A percentile compares a stretch with the other conserved stretches of the same genome.
Conservation (phyloP, 345 rosid species). For the Erysimum cheiranthoides region DNA sequence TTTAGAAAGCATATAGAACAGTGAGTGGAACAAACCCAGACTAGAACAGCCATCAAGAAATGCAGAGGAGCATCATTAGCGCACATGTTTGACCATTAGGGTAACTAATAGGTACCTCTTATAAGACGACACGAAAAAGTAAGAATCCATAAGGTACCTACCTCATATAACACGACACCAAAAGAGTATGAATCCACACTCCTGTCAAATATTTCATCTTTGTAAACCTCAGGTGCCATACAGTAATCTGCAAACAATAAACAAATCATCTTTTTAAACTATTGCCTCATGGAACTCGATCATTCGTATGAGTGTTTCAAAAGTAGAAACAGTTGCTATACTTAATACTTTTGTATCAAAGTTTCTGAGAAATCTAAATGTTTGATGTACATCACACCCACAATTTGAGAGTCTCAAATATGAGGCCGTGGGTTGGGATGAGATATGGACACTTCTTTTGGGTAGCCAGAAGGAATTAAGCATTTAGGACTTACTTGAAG, state of each 20-base stretch:
- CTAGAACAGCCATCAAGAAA: slow-evolving; percentile 23
- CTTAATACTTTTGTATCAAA: slow-evolving; percentile 2
- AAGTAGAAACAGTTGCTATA: slow-evolving; percentile 8
- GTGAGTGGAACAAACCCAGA: slow-evolving; percentile 9
- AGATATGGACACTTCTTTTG: slow-evolving; percentile 16
- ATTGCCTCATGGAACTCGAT: not conserved
- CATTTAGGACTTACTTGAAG: slow-evolving; percentile 61
- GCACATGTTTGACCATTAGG: not conserved
- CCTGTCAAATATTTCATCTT: slow-evolving; percentile 71
- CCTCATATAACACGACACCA: slow-evolving; percentile 87
- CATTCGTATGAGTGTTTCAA: not conserved
- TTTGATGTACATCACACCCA: slow-evolving; percentile 16
- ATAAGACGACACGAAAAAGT: slow-evolving; percentile 71
- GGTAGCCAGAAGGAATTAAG: slow-evolving; percentile 21
- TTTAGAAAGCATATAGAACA: slow-evolving; percentile 11
- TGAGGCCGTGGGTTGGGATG: not conserved
- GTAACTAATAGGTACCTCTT: slow-evolving; percentile 58
- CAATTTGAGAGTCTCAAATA: slow-evolving; percentile 25
- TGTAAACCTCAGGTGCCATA: slow-evolving; percentile 85
- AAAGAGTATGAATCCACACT: slow-evolving; percentile 84
- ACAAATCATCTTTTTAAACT: not conserved
- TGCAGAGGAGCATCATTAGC: slow-evolving; percentile 8
- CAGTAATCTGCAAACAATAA: slow-evolving; percentile 59
- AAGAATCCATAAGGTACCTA: slow-evolving; percentile 56
- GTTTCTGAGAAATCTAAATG: slow-evolving; percentile 21